These are phyloP conservation scores for Tricholoma hemisulphureum DNA, from an alignment of 768 basidiomycete species.

Conservation along the genomic window DNA sequence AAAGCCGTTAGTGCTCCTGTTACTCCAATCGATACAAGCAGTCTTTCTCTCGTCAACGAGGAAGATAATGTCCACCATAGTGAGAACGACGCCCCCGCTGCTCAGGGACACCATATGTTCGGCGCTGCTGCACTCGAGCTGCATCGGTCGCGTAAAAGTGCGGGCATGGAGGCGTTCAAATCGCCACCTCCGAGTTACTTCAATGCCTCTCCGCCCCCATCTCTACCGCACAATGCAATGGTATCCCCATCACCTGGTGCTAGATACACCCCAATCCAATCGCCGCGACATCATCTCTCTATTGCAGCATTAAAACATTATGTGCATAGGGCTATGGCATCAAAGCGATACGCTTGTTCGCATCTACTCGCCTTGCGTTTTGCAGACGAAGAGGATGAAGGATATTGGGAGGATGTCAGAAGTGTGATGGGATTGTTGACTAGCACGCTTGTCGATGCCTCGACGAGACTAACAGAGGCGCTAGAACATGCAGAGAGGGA, in stretches of 20 bases:
- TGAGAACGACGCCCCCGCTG: slow-evolving; percentile 15
- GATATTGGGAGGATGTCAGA: slow-evolving; percentile 84
- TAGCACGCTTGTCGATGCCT: slow-evolving; percentile 63
- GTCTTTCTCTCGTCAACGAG: slow-evolving; percentile 20
- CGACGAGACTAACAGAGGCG: slow-evolving; percentile 59
- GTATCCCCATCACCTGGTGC: slow-evolving; percentile 47
- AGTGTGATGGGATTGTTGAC: slow-evolving; percentile 71
- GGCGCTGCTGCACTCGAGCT: slow-evolving; percentile 62
- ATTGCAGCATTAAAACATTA: slow-evolving; percentile 59
- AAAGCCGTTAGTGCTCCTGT: slow-evolving; percentile 41
- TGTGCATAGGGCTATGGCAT: slow-evolving; percentile 63
- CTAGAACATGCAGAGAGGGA: slow-evolving; percentile 59
- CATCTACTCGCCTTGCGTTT: slow-evolving; percentile 81
- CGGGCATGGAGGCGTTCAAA: slow-evolving; percentile 51
- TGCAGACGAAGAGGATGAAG: slow-evolving; percentile 63
- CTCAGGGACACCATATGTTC: slow-evolving; percentile 39
- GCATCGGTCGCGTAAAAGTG: slow-evolving; percentile 49
- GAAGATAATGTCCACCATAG: slow-evolving; percentile 30
- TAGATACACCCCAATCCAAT: slow-evolving; percentile 60
- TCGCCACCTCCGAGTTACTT: slow-evolving; percentile 34
- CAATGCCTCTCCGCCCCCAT: slow-evolving; percentile 24
- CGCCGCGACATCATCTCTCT: slow-evolving; percentile 65
- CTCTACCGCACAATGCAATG: slow-evolving; percentile 25
- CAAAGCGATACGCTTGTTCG: slow-evolving; percentile 76
- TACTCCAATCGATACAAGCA: slow-evolving; percentile 16